Percentiles rank a stretch among this genome's conserved stretches.
Evolutionary conservation across 495 filamentous ascomycete species (phyloP).

Genomic region (Stereocaulon alpinum): DNA sequence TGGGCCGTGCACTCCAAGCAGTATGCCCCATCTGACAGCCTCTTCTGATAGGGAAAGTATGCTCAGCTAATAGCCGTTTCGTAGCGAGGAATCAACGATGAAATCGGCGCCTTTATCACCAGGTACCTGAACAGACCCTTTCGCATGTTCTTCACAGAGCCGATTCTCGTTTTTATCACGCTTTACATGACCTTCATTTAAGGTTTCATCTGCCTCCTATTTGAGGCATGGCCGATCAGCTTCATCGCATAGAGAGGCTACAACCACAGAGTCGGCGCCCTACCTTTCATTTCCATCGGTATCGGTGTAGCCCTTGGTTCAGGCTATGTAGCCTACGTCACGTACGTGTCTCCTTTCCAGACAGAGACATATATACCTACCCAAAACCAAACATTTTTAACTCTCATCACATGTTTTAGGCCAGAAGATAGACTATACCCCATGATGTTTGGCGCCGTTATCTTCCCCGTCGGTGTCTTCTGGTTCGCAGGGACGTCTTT

Average conservation of each 20-base stretch:
- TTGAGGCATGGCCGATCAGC: slow-evolving; percentile 50
- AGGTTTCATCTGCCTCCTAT: slow-evolving; percentile 53
- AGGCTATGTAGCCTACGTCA: slow-evolving; percentile 35
- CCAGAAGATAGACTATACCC: slow-evolving; percentile 51
- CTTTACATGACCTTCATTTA: slow-evolving; percentile 38
- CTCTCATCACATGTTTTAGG: too few species aligned
- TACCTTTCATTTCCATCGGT: slow-evolving; percentile 51
- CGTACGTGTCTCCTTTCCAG: too few species aligned
- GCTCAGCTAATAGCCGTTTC: too few species aligned
- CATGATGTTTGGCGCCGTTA: slow-evolving; percentile 45
- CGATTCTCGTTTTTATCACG: slow-evolving; percentile 46
- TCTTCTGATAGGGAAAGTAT: too few species aligned
- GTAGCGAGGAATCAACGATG: too few species aligned
- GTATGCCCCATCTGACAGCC: too few species aligned
- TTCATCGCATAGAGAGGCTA: slow-evolving; percentile 41
- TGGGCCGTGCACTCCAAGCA: slow-evolving; percentile 41
- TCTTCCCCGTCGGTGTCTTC: slow-evolving; percentile 51
- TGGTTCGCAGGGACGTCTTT: slow-evolving; percentile 54
- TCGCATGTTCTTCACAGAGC: slow-evolving; percentile 48
- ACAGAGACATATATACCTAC: too few species aligned
- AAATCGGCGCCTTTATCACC: too few species aligned
- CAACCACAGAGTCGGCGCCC: slow-evolving; percentile 34
- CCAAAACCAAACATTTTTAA: too few species aligned
- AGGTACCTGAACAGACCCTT: slow-evolving; percentile 52
- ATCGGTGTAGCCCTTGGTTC: slow-evolving; percentile 43